Conservation (phyloP, 331 rosid species). For the Acacia pycnantha region DNA sequence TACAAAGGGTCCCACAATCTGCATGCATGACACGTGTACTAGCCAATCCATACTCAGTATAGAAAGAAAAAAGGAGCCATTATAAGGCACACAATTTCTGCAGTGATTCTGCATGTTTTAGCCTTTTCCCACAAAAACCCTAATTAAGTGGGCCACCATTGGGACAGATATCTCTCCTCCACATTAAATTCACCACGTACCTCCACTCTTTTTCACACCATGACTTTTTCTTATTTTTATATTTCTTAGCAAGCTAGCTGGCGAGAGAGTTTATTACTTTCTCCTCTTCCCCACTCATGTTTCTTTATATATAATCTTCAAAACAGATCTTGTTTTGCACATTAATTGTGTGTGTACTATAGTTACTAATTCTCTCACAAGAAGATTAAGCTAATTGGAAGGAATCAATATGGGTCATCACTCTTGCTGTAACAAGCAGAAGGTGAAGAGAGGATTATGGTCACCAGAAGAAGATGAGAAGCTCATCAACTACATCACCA, state of each 20-base stretch:
- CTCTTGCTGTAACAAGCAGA: slow-evolving; percentile 98
- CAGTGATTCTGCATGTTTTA: slow-evolving; percentile 45
- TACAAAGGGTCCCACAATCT: slow-evolving; percentile 34
- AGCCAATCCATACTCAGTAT: slow-evolving; percentile 22
- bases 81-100: slow-evolving; percentile 54
- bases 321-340: slow-evolving; percentile 1
- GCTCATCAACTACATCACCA: slow-evolving; percentile 80
- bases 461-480: slow-evolving; percentile 99
- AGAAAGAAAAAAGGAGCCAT: slow-evolving; percentile 36
- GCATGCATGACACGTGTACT: slow-evolving; percentile 62
- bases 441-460: slow-evolving; percentile 97
- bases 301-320: slow-evolving; percentile 3
- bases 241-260: slow-evolving; percentile 31
- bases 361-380: background rate
- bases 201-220: slow-evolving; percentile 8
- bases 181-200: slow-evolving; percentile 63
- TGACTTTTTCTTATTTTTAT: slow-evolving; percentile 1
- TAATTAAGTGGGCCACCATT: slow-evolving; percentile 50
- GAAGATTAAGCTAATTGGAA: background rate
- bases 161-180: slow-evolving; percentile 23
- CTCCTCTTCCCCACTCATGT: slow-evolving; percentile 12
- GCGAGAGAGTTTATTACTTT: slow-evolving; percentile 26
- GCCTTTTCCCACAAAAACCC: slow-evolving; percentile 55
- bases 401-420: slow-evolving; percentile 72
- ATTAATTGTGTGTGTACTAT: slow-evolving; percentile 7